phyloP scores from a whole-genome alignment of 768 basidiomycete genomes.

The Mycena vulgaris region DNA sequence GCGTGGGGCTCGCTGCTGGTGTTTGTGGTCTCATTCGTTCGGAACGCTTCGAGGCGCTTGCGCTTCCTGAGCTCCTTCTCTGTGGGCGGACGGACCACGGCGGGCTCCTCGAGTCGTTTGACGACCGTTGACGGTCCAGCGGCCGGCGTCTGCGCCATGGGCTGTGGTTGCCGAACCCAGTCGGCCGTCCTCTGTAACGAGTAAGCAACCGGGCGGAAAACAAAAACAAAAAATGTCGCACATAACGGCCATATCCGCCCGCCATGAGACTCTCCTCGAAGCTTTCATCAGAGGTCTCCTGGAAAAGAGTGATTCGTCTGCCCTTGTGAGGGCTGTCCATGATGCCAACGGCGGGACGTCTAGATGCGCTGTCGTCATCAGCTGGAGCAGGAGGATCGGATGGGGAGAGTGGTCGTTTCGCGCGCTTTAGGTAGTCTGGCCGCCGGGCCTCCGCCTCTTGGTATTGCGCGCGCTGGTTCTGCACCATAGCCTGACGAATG shows the following conservation, averaged over 20 bases:
- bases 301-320: constrained; percentile 80
- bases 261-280: constrained; percentile 90
- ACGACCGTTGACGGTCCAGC: constrained; percentile 62
- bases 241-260: constrained; percentile 85
- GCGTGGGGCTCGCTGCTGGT: constrained; percentile 47
- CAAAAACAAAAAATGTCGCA: constrained; percentile 52
- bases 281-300: constrained; percentile 87
- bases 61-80: constrained; percentile 80
- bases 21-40: constrained; percentile 51
- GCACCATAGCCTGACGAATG: constrained; percentile 68
- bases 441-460: constrained; percentile 74
- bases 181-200: constrained; percentile 67
- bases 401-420: constrained; percentile 64
- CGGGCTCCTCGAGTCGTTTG: constrained; percentile 56
- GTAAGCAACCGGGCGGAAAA: constrained; percentile 11
- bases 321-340: constrained; percentile 82
- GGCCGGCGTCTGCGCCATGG: constrained; percentile 58
- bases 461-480: constrained; percentile 64
- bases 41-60: constrained; percentile 79
- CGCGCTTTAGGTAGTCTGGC: constrained; percentile 80
- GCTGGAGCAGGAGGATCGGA: constrained; percentile 54
- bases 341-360: constrained; percentile 65
- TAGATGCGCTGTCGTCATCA: constrained; percentile 48
- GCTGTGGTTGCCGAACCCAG: constrained; percentile 72
- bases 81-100: constrained; percentile 55